Base-by-base conservation (phyloP, 495 filamentous ascomycete genomes). In the Penicillium ochrochloron region DNA sequence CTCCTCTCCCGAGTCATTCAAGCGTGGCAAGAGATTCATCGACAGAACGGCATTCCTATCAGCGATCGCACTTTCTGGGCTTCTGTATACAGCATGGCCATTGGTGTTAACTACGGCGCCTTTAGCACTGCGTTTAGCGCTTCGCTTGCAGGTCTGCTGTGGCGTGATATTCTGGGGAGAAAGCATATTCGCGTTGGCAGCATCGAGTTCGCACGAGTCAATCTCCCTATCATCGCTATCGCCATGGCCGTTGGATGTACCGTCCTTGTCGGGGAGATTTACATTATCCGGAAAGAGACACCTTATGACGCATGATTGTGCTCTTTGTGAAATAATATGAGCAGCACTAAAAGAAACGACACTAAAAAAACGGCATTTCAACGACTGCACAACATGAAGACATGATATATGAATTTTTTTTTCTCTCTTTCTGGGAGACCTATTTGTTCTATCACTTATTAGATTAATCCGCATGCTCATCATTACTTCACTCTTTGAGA, bases 51-150 rank as follows among this genome's bases (percentile, higher is more conserved):
- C 3, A 71, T 71, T 19, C 75, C 78, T 0, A 86, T 88, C 55
- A 78, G 75, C 19, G 70, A 88, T 44, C 79, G 86, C 29, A 88
- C 82, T 0, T 88, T 89, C 72, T 89, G 86, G 86, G 88, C 83
- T 1, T 85, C 88, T 2, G 79, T 90, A 0, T 90, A 90, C 71
- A 82, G 79, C 73, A 88, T 90, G 86, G 88, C 88, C 0, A 69
- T 90, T 7, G 86, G 87, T 21, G 85, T 89, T 66, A 90, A 90
- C 73, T 89, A 83, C 62, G 88, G 88, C 48, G 88, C 88, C 15
- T 90, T 90, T 69, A 88, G 86, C 73, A 83, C 83, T 2, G 85
- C 86, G 0, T 88, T 90, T 70, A 88, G 84, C 64, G 88, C 86
- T 9, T 88, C 87, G 9, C 75, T 90, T 21, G 88, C 88, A 50